phyloP scores from a whole-genome alignment of 2,329 filamentous ascomycete genomes.

The Botrytis paeoniae region DNA sequence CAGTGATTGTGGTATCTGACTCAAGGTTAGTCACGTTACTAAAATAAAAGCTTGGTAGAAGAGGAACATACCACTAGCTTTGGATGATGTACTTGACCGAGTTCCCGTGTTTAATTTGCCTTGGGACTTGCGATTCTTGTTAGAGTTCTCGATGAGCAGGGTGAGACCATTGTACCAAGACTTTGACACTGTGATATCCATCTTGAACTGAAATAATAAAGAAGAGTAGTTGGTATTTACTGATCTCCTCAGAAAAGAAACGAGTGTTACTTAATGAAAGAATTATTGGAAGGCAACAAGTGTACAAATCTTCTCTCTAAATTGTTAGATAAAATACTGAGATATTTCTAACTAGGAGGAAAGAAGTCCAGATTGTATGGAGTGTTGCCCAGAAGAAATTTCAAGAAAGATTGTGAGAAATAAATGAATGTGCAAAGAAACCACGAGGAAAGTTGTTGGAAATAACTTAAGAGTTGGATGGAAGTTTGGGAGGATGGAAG shows the following conservation, averaged over 20 bases:
- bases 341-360: background rate
- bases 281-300: background rate
- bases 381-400: background rate
- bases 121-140: background rate
- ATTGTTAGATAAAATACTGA: background rate
- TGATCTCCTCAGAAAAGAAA: background rate
- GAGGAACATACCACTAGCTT: background rate
- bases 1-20: background rate
- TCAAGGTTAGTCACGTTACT: background rate
- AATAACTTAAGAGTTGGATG: background rate
- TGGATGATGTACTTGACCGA: background rate
- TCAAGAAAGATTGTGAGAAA: background rate
- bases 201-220: background rate
- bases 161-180: background rate
- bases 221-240: background rate
- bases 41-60: background rate
- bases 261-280: background rate
- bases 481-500: background rate
- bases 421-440: background rate
- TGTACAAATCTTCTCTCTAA: background rate
- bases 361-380: background rate
- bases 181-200: background rate
- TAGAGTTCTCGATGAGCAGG: too few relatives aligned
- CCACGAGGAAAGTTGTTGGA: background rate
- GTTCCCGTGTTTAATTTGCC: background rate